A percentile compares a stretch with the other conserved stretches of the same genome.
Evolutionary conservation across 2,329 filamentous ascomycete species (phyloP).

Genomic region (Colletotrichum tabaci): DNA sequence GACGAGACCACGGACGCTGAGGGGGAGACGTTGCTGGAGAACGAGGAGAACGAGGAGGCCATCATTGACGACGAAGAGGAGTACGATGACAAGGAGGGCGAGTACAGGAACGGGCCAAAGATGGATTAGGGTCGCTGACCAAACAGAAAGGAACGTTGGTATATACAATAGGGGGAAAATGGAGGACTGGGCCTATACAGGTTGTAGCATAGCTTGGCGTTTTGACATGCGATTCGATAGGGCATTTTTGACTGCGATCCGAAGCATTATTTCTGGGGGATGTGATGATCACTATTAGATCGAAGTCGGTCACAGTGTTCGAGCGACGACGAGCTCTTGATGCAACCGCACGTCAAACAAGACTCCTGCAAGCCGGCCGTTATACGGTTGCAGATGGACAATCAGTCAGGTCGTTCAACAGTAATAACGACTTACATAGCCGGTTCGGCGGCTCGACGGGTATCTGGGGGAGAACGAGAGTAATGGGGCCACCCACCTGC

Average conservation of each 20-base stretch:
- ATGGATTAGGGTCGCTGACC: not conserved
- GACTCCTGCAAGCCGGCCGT: constrained; percentile 8
- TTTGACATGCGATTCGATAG: not conserved
- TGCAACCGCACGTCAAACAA: not conserved
- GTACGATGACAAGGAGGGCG: not conserved
- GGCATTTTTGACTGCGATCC: not conserved
- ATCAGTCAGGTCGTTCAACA: no score
- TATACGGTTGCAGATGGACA: not conserved
- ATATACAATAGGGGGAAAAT: not conserved
- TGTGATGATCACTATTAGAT: no score
- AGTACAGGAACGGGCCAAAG: not conserved
- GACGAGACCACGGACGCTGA: constrained; percentile 46
- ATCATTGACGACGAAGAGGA: constrained; percentile 33
- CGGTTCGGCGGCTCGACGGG: not conserved
- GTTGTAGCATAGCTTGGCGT: constrained; percentile 15
- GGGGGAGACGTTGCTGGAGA: constrained; percentile 48
- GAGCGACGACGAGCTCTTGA: not conserved
- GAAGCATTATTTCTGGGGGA: not conserved
- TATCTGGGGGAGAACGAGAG: constrained; percentile 8
- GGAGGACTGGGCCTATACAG: not conserved
- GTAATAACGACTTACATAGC: not conserved
- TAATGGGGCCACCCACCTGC: constrained; percentile 2
- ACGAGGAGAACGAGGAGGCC: constrained; percentile 48
- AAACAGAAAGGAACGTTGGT: no score
- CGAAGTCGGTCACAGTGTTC: not conserved